phyloP scores from a whole-genome alignment of 108 stramenopile genomes.

The Aurantiochytrium sp. region DNA sequence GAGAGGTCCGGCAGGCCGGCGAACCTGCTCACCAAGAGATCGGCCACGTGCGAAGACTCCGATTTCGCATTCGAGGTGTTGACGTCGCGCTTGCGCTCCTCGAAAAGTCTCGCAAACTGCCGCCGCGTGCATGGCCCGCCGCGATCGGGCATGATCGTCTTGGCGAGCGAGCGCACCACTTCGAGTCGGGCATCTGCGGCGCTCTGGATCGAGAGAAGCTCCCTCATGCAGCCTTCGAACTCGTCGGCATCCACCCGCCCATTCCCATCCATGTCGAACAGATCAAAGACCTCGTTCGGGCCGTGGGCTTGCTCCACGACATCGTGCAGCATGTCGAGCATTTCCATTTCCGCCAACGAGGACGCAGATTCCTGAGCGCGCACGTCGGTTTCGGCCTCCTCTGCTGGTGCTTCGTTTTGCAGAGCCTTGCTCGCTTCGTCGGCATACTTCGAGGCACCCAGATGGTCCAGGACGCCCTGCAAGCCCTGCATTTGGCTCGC shows the following conservation, averaged over 20 bases:
- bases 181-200: not conserved
- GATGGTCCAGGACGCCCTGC: not conserved
- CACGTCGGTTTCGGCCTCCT: no score
- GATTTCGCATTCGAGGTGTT: not conserved
- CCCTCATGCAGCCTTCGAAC: slow-evolving; percentile 16
- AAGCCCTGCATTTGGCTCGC: not conserved
- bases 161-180: not conserved
- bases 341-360: no score
- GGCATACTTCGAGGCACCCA: no score
- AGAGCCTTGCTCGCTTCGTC: no score
- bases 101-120: not conserved
- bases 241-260: not conserved
- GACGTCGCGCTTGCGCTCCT: not conserved
- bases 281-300: not conserved
- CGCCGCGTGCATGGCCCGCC: not conserved
- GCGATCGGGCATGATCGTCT: not conserved
- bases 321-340: not conserved
- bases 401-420: not conserved
- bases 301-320: not conserved
- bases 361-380: no score
- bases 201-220: not conserved
- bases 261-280: slow-evolving; percentile 3
- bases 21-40: not conserved
- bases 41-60: not conserved
- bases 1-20: not conserved